Evolutionary conservation across 2,329 filamentous ascomycete genomes (phyloP).

Genomic region (Cytospora schulzeri): DNA sequence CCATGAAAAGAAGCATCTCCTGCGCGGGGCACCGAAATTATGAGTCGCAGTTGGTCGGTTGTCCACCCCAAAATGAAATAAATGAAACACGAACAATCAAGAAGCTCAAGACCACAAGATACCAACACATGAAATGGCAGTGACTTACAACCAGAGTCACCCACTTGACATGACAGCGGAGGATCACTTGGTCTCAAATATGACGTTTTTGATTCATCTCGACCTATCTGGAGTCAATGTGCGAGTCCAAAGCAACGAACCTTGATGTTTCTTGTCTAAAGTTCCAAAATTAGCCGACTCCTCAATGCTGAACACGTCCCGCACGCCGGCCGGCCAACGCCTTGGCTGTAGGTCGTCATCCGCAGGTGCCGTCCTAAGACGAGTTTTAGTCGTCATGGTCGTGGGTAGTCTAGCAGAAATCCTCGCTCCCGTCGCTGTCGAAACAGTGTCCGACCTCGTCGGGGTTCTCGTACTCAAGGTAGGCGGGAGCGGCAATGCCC

Average conservation of each 20-base stretch:
- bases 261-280: background rate
- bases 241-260: background rate
- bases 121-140: background rate
- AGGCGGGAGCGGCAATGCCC: conserved; percentile 3
- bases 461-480: conserved; percentile 20
- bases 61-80: background rate
- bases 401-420: conserved; percentile 3
- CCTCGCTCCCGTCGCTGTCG: conserved; percentile 22
- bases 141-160: background rate
- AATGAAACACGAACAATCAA: background rate
- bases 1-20: background rate
- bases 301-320: background rate
- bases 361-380: background rate
- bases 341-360: background rate
- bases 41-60: background rate
- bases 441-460: background rate
- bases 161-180: no score
- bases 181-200: background rate
- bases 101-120: background rate
- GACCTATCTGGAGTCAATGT: background rate
- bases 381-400: background rate
- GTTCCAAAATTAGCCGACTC: background rate
- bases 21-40: background rate
- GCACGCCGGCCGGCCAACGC: no score
- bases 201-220: background rate